A percentile compares a stretch with the other conserved stretches of the same genome.
phyloP scores from a whole-genome alignment of 2,329 filamentous ascomycete species.

The Tolypocladium ophioglossoides region DNA sequence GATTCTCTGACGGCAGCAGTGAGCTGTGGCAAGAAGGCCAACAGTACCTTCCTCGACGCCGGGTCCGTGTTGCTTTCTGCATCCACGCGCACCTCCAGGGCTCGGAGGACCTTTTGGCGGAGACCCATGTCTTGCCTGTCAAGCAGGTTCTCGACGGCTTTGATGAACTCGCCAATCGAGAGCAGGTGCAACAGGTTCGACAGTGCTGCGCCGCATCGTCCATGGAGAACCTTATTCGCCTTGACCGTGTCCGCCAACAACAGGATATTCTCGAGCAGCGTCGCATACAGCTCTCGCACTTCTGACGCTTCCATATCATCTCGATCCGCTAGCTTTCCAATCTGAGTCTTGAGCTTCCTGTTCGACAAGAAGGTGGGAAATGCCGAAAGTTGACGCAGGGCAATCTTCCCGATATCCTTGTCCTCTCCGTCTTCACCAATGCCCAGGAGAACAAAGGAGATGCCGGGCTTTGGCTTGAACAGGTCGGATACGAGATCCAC shows the following conservation, averaged over 20 bases:
- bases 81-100: constrained; percentile 71
- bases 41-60: constrained; percentile 56
- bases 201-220: constrained; percentile 57
- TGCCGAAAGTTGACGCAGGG: constrained; percentile 43
- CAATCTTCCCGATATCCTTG: constrained; percentile 38
- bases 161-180: constrained; percentile 80
- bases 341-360: constrained; percentile 44
- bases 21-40: constrained; percentile 71
- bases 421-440: constrained; percentile 34
- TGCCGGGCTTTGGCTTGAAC: constrained; percentile 60
- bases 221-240: constrained; percentile 42
- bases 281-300: constrained; percentile 58
- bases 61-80: constrained; percentile 60
- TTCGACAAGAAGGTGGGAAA: constrained; percentile 49
- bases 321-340: constrained; percentile 43
- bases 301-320: constrained; percentile 58
- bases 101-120: constrained; percentile 68
- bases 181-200: constrained; percentile 74
- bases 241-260: constrained; percentile 56
- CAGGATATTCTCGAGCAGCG: constrained; percentile 55
- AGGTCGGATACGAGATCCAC: constrained; percentile 66
- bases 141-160: constrained; percentile 73
- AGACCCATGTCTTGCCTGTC: constrained; percentile 64
- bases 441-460: constrained; percentile 64
- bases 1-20: constrained; percentile 67